Evolutionary conservation across 140 eudicot genomes (phyloP), one percentile per base, ranked within the genome.

Genomic region (Senecio squalidus): DNA sequence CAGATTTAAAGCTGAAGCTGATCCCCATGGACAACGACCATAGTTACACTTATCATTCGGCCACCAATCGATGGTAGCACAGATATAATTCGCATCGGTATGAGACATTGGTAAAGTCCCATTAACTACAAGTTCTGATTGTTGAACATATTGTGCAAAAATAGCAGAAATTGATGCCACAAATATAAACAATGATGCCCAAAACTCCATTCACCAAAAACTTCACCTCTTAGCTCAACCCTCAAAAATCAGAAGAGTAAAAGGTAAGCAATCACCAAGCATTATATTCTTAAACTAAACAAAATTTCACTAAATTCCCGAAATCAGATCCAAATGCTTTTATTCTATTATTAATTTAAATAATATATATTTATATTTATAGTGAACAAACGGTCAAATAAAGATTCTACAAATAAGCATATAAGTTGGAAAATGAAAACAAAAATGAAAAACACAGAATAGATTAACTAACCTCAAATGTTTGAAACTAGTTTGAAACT

Each of bases 51-150:
- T 86, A 23, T 86, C 86, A 44, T 78, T 75, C 63, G 98, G 95
- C 98, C 98, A 90, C 98, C 98, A 90, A 74, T 90, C 98, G 47
- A 90, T 81, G 34, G 98, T 90, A 20, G 95, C 97, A 65, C 97
- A 90, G 0, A 90, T 76, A 67, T 76, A 90, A 68, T 86, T 78
- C 5, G 58, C 72, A 81, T 86, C 94, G 20, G 97, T 90, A 15
- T 72, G 72, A 39, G 86, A 80, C 31, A 86, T 49, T 23, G 73
- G 57, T 25, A 55, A 43, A 57, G 74, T 72, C 27, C 83, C 84
- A 71, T 86, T 61, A 6, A 90, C 68, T 10, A 72, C 69, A 73
- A 90, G 79, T 24, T 63, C 73, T 4, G 76, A 79, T 0, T 76
- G 74, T 64, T 75, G 80, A 46, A 84, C 70, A 38, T 80, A 67